Evolutionary conservation across 108 stramenopile genomes (phyloP), one percentile per base, ranked within the genome.

Genomic region (Stephanodiscus triporus): DNA sequence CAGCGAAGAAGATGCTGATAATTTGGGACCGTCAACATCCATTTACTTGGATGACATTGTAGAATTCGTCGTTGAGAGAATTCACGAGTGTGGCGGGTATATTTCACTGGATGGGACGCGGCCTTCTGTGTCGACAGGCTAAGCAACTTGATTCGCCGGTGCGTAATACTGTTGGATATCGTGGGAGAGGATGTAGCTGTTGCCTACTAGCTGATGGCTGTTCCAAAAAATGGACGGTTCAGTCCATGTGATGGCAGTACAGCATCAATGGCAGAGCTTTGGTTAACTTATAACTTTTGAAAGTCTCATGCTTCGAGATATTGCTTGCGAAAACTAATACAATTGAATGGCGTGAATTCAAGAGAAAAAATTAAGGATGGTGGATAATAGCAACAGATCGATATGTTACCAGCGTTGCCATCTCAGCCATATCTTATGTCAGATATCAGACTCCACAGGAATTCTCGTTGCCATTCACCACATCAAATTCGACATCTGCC

Each of bases 31-130:
- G 36, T 81, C 73, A 61, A 81, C 73, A 9, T 75, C 73, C 22
- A 81, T 81, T 70, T 81, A 75, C 55, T 71, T 81, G 63, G 73
- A 81, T 71, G 80, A 81, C 66, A 66, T 58, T 49, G 80, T 81
- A 42, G 80, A 81, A 61, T 81, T 81, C 59, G 38, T 81, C 19
- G 73, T 81, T 24, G 73, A 70, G 37, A 63, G 68, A 49, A 75
- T 81, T 53, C 80, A 70, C 63, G 80, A 81, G 50, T 75, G 80
- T 55, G 73, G 80, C 14, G 80, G 80, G 23, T 68, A 75, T 37
- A 69, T 81, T 48, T 69, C 73, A 51, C 61, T 81, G 73, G 73
- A 74, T 66, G 80, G 80, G 40, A 59, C 73, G 38, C 26, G 42
- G 19, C 80, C 80, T 58, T 70, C 72, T 36, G 80, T 81, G 34